These are phyloP conservation scores for Bocquillonia castaneifolia DNA, from an alignment of 441 rosid genomes.

Conservation along the genomic window DNA sequence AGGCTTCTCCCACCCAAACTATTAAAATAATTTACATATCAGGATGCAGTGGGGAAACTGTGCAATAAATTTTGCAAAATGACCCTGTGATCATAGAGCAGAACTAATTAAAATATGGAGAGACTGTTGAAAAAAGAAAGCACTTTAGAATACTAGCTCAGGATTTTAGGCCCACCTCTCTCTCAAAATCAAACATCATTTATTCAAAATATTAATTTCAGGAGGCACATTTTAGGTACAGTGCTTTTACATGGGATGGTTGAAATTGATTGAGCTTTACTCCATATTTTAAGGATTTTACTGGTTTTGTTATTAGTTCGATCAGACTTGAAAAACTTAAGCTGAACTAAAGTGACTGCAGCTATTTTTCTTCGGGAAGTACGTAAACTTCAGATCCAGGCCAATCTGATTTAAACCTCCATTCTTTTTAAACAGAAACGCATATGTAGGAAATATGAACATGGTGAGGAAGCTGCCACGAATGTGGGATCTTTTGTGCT, in stretches of 20 bases:
- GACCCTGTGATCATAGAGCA: background rate
- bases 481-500: slow-evolving; percentile 40
- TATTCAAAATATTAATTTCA: background rate
- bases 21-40: too few relatives aligned
- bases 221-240: background rate
- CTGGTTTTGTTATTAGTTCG: background rate
- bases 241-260: background rate
- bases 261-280: background rate
- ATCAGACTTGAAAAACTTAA: background rate
- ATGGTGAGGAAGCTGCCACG: slow-evolving; percentile 35
- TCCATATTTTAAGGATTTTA: background rate
- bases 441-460: slow-evolving; percentile 29
- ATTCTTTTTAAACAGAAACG: slow-evolving; percentile 35
- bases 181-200: background rate
- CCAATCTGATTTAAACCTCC: slow-evolving; percentile 36
- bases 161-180: background rate
- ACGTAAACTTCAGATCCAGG: slow-evolving; percentile 21
- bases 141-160: background rate
- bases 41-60: too few relatives aligned
- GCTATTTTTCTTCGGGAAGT: slow-evolving; percentile 21
- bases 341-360: slow-evolving; percentile 11
- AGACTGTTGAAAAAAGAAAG: background rate
- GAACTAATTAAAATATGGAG: background rate
- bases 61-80: background rate
- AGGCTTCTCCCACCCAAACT: too few relatives aligned